Percentiles rank a stretch among this genome's conserved stretches.
Evolutionary conservation across 2,329 filamentous ascomycete species (phyloP).

Genomic region (Xylariaceae sp.): DNA sequence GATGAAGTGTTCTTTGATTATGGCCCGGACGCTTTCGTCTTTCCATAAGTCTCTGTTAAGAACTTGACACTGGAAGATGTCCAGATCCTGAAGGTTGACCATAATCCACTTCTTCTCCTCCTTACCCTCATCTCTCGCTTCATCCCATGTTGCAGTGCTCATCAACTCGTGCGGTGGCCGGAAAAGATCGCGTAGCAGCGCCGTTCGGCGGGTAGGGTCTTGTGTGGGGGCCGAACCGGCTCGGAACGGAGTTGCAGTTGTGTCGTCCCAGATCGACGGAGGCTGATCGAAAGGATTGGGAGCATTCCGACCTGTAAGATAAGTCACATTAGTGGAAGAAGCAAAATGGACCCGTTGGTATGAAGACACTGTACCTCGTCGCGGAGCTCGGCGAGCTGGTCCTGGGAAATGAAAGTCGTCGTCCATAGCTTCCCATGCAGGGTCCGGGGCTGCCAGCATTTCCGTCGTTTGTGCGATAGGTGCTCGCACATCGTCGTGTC

Average conservation of each 20-base stretch:
- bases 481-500: conserved; percentile 60
- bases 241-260: conserved; percentile 39
- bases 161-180: conserved; percentile 90
- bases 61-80: conserved; percentile 89
- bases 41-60: conserved; percentile 97
- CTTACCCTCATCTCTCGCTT: conserved; percentile 78
- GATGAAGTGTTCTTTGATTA: conserved; percentile 86
- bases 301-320: conserved; percentile 9
- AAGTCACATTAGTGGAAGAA: conserved; percentile 3
- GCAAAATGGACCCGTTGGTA: neutral
- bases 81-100: conserved; percentile 90
- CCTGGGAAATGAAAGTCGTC: conserved; percentile 56
- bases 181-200: conserved; percentile 86
- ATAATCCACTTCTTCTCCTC: conserved; percentile 89
- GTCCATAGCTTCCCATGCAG: conserved; percentile 46
- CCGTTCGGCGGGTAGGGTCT: conserved; percentile 60
- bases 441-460: conserved; percentile 71
- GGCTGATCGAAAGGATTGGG: conserved; percentile 31
- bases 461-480: conserved; percentile 90
- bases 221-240: conserved; percentile 29
- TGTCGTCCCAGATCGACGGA: conserved; percentile 32
- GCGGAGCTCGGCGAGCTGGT: conserved; percentile 52
- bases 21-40: conserved; percentile 68
- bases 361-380: conserved; percentile 24
- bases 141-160: conserved; percentile 71